phyloP scores from a whole-genome alignment of 2,329 filamentous ascomycete species.

The Dendrostoma leiphaemia region DNA sequence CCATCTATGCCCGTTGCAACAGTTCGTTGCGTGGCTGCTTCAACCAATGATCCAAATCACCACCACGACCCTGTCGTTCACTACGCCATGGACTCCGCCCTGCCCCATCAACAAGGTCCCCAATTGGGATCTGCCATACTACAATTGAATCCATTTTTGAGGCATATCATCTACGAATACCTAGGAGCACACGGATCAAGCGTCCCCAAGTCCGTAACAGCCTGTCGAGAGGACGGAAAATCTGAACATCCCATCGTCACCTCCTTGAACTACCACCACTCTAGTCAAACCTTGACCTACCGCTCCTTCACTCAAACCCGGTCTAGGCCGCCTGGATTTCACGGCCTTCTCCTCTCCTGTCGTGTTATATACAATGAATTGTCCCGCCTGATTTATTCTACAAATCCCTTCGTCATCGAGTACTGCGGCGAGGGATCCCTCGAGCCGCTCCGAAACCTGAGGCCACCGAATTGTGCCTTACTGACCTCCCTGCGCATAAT shows the following conservation, averaged over 20 bases:
- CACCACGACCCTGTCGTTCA: not conserved
- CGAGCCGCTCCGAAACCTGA: slow-evolving; percentile 5
- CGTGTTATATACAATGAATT: slow-evolving; percentile 14
- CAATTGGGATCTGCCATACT: not conserved
- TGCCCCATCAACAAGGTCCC: not conserved
- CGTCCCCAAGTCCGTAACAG: too few relatives aligned
- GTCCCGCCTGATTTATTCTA: slow-evolving; percentile 14
- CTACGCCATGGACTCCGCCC: not conserved
- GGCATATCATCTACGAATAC: not conserved
- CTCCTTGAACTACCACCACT: not conserved
- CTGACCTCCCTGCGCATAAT: slow-evolving; percentile 16
- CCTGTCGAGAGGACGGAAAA: too few relatives aligned
- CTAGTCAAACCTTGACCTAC: too few relatives aligned
- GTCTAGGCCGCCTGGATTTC: slow-evolving; percentile 6
- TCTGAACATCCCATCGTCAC: too few relatives aligned
- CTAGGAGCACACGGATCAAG: not conserved
- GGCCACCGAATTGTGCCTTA: not conserved
- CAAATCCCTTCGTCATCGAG: slow-evolving; percentile 14
- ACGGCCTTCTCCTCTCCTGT: slow-evolving; percentile 18
- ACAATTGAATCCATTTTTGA: not conserved
- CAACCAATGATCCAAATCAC: not conserved
- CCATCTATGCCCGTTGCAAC: not conserved
- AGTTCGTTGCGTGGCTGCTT: not conserved
- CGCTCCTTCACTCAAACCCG: too few relatives aligned
- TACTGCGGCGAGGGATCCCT: not conserved